Evolutionary conservation across 2,329 filamentous ascomycete genomes (phyloP).

Genomic region (Hypocrella siamensis): DNA sequence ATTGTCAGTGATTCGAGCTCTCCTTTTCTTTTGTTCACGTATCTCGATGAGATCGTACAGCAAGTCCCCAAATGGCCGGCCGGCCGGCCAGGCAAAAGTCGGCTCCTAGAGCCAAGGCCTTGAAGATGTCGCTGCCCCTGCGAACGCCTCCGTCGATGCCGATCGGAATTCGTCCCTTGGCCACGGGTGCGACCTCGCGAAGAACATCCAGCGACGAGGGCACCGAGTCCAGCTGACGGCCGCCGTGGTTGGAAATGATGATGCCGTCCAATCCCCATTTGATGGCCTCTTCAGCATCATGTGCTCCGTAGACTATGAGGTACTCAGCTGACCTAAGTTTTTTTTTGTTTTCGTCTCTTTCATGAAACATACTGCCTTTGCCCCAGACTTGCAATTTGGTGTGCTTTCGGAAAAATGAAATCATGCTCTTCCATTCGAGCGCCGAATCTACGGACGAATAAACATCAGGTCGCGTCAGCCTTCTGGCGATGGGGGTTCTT

Average conservation of each 20-base stretch:
- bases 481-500: too few relatives aligned
- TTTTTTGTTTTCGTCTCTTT: slow-evolving; percentile 8
- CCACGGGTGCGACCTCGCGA: neutral
- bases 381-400: slow-evolving; percentile 24
- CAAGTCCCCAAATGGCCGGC: slow-evolving; percentile 20
- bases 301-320: neutral
- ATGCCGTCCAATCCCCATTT: neutral
- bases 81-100: neutral
- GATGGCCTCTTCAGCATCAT: neutral
- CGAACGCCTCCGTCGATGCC: neutral
- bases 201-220: neutral
- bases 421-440: slow-evolving; percentile 46
- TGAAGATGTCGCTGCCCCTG: slow-evolving; percentile 1
- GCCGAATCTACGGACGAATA: slow-evolving; percentile 4
- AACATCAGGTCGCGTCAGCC: too few relatives aligned
- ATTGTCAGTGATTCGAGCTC: neutral
- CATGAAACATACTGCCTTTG: slow-evolving; percentile 12
- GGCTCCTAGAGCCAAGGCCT: neutral
- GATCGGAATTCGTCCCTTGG: neutral
- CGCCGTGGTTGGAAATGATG: slow-evolving; percentile 1
- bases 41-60: slow-evolving; percentile 4
- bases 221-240: neutral
- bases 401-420: slow-evolving; percentile 42
- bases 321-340: neutral
- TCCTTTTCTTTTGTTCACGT: neutral